Conservation (phyloP, 2,329 filamentous ascomycete genomes). For the Penicillium decumbens region DNA sequence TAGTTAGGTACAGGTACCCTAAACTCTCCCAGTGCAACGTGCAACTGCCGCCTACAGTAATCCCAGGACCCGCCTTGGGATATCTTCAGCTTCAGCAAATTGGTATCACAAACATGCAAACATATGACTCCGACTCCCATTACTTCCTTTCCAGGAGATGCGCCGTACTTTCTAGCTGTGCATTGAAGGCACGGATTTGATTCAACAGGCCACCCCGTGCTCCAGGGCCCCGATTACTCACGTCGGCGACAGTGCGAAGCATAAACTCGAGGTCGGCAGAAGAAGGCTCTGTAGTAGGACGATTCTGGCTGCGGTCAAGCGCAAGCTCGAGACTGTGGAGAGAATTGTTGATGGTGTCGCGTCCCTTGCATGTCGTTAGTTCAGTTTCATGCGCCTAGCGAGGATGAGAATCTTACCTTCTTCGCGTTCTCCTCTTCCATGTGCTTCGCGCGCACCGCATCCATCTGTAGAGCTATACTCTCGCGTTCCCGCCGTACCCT, state of each 20-base stretch:
- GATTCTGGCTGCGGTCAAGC: conserved; percentile 36
- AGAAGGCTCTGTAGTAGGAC: conserved; percentile 21
- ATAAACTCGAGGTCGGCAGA: conserved; percentile 41
- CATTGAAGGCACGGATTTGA: conserved; percentile 42
- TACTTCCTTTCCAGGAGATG: conserved; percentile 25
- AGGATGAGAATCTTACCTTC: conserved; percentile 26
- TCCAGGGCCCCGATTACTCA: conserved; percentile 38
- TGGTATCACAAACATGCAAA: conserved; percentile 3
- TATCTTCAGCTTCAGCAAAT: not conserved
- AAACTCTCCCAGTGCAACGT: too few relatives aligned
- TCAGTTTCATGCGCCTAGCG: not conserved
- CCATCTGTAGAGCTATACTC: conserved; percentile 48
- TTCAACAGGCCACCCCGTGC: conserved; percentile 40
- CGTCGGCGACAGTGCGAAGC: conserved; percentile 40
- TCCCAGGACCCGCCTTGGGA: not conserved
- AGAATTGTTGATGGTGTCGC: conserved; percentile 41
- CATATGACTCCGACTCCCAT: conserved; percentile 2
- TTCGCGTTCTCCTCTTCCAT: conserved; percentile 36
- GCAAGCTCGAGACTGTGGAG: conserved; percentile 41
- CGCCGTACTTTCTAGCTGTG: conserved; percentile 38
- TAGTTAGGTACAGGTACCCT: too few relatives aligned
- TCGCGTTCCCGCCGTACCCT: conserved; percentile 48
- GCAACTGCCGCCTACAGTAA: not conserved
- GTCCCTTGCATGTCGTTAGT: conserved; percentile 29
- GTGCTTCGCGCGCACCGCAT: conserved; percentile 45